These are phyloP conservation scores for Metschnikowia corniflorae DNA, from an alignment of 805 yeast species.

Conservation along the genomic window DNA sequence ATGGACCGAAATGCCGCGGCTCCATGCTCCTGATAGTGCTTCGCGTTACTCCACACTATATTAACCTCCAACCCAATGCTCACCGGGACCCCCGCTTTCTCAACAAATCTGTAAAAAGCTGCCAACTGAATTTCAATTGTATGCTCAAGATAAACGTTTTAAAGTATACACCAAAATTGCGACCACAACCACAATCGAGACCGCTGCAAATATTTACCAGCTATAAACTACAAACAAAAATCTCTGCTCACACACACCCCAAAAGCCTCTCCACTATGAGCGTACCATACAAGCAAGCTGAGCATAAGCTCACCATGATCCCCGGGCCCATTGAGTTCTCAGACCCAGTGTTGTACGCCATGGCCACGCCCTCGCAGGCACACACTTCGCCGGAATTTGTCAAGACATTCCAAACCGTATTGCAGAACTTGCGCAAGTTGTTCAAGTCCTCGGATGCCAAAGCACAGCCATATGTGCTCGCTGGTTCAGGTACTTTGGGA, in stretches of 20 bases:
- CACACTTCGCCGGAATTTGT: constrained; percentile 87
- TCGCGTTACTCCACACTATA: no score
- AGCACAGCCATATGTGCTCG: constrained; percentile 78
- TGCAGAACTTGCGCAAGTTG: constrained; percentile 65
- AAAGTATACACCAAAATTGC: neutral
- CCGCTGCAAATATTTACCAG: no score
- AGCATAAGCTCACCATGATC: constrained; percentile 53
- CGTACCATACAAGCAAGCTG: constrained; percentile 38
- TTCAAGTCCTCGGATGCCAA: constrained; percentile 63
- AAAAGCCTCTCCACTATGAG: constrained; percentile 27
- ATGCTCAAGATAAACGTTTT: constrained; percentile 1
- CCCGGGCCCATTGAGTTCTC: constrained; percentile 90
- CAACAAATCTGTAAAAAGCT: no score
- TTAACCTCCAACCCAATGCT: no score
- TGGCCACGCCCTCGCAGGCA: constrained; percentile 81
- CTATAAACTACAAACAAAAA: no score
- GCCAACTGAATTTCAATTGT: constrained; percentile 2
- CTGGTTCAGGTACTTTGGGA: constrained; percentile 93
- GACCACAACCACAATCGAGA: neutral
- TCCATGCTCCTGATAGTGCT: no score
- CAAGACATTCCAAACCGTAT: constrained; percentile 63
- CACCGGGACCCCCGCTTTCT: no score
- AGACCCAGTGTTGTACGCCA: constrained; percentile 72
- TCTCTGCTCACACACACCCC: no score
- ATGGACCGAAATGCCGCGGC: no score